A percentile compares a stretch with the other conserved stretches of the same genome.
Conservation (phyloP, 495 filamentous ascomycete species). For the Amorphotheca resinae region DNA sequence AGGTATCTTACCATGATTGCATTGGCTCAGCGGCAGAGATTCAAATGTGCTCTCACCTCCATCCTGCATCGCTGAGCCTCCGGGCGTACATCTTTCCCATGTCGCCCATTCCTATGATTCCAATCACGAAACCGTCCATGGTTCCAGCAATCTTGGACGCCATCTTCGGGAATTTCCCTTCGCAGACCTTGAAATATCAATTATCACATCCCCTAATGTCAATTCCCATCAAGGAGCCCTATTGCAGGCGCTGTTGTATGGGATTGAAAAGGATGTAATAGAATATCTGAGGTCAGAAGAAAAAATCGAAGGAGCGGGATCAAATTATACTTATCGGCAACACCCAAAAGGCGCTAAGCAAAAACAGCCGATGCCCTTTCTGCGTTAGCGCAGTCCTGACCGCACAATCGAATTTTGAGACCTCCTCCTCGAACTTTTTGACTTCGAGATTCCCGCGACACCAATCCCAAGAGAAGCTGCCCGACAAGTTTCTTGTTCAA, state of each 20-base stretch:
- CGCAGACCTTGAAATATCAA: background rate
- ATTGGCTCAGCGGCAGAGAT: slow-evolving; percentile 21
- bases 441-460: slow-evolving; percentile 1
- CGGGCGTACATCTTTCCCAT: slow-evolving; percentile 99
- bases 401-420: background rate
- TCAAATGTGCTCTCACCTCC: slow-evolving; percentile 57
- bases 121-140: slow-evolving; percentile 59
- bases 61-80: slow-evolving; percentile 75
- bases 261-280: background rate
- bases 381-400: background rate
- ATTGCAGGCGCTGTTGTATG: background rate
- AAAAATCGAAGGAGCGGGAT: too few species aligned
- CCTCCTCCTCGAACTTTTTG: slow-evolving; percentile 5
- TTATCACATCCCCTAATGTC: background rate
- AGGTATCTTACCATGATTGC: slow-evolving; percentile 11
- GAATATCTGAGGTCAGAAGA: too few species aligned
- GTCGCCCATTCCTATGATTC: slow-evolving; percentile 97
- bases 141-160: slow-evolving; percentile 15
- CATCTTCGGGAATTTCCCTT: slow-evolving; percentile 2
- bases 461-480: background rate
- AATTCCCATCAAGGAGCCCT: background rate
- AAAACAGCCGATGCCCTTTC: background rate
- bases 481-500: background rate
- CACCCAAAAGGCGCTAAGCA: background rate
- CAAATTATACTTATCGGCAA: too few species aligned